phyloP scores from a whole-genome alignment of 106 monocot genomes.

The Chionographis japonica region DNA sequence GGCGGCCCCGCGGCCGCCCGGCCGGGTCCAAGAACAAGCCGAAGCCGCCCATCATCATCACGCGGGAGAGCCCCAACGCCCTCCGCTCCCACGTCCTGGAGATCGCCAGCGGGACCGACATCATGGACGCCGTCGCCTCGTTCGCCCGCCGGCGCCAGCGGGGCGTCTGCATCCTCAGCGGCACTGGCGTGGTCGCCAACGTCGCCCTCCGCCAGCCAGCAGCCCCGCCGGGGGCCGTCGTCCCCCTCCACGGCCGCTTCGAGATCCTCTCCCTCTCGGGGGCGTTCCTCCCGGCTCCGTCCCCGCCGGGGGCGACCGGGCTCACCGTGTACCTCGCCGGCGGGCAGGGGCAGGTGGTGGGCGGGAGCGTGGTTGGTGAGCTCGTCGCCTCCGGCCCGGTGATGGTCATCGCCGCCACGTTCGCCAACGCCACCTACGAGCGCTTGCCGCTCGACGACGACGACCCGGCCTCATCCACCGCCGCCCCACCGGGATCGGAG shows the following conservation, averaged over 20 bases:
- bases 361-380: slow-evolving; percentile 31
- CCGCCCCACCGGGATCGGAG: neutral
- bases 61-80: slow-evolving; percentile 28
- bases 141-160: slow-evolving; percentile 31
- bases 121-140: slow-evolving; percentile 19
- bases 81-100: slow-evolving; percentile 37
- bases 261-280: slow-evolving; percentile 40
- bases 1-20: slow-evolving; percentile 32
- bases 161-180: slow-evolving; percentile 25
- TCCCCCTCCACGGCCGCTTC: slow-evolving; percentile 29
- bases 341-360: slow-evolving; percentile 29
- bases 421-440: slow-evolving; percentile 25
- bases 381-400: slow-evolving; percentile 27
- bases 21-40: slow-evolving; percentile 38
- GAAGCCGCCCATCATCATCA: slow-evolving; percentile 38
- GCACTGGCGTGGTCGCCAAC: slow-evolving; percentile 24
- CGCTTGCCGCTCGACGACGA: slow-evolving; percentile 36
- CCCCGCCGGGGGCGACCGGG: slow-evolving; percentile 17
- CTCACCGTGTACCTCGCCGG: slow-evolving; percentile 26
- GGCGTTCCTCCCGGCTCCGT: slow-evolving; percentile 24
- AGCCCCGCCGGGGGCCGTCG: slow-evolving; percentile 21
- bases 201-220: slow-evolving; percentile 33
- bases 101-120: slow-evolving; percentile 27
- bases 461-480: slow-evolving; percentile 7
- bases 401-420: slow-evolving; percentile 33